Evolutionary conservation across 2,329 filamentous ascomycete genomes (phyloP).

Genomic region (Lecanoromycetidae sp.): DNA sequence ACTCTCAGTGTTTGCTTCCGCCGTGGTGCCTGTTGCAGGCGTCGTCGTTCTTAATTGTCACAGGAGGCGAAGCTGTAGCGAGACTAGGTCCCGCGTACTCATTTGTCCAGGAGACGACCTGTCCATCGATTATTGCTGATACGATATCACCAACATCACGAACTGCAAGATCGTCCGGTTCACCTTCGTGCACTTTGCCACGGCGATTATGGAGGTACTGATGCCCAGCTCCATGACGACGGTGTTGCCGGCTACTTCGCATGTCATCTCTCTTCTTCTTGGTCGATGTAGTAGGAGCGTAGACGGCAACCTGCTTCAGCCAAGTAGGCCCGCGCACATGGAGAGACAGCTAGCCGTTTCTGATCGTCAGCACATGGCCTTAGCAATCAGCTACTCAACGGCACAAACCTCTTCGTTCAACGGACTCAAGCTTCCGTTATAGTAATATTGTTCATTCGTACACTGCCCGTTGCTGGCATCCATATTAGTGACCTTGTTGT

Average conservation of each 20-base stretch:
- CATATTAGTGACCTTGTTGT: constrained; percentile 54
- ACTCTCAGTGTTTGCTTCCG: no score
- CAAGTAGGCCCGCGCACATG: constrained; percentile 60
- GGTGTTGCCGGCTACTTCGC: constrained; percentile 28
- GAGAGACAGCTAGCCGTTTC: constrained; percentile 47
- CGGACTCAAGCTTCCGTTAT: constrained; percentile 51
- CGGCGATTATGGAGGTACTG: constrained; percentile 40
- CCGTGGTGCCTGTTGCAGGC: no score
- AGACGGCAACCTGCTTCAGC: constrained; percentile 57
- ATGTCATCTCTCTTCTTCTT: constrained; percentile 29
- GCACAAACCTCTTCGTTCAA: constrained; percentile 57
- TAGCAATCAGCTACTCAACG: not conserved
- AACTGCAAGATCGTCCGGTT: constrained; percentile 29
- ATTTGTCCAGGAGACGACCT: constrained; percentile 42
- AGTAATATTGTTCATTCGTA: constrained; percentile 39
- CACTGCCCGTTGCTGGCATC: constrained; percentile 44
- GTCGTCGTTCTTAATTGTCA: not conserved
- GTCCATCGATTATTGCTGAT: constrained; percentile 46
- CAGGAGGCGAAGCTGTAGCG: constrained; percentile 2
- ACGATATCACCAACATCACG: constrained; percentile 40
- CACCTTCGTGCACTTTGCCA: constrained; percentile 26
- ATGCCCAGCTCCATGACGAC: constrained; percentile 28
- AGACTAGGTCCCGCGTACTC: constrained; percentile 34
- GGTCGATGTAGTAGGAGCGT: constrained; percentile 37
- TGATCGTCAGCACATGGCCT: not conserved